phyloP scores from a whole-genome alignment of 495 filamentous ascomycete genomes.

The Tetracladium setigerum region DNA sequence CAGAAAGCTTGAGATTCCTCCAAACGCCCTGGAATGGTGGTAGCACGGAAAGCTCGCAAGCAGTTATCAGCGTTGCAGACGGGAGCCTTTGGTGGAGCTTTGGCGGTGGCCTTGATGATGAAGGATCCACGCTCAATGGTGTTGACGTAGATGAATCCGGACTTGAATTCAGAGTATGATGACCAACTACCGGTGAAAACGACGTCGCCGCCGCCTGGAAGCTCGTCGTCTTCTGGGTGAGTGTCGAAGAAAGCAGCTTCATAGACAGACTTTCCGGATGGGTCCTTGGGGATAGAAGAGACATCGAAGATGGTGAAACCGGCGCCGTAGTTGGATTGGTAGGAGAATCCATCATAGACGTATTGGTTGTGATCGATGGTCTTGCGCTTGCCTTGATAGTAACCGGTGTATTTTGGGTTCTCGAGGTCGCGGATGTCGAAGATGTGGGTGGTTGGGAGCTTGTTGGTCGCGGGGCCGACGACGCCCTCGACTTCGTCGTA shows the following conservation, averaged over 20 bases:
- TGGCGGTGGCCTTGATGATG: slow-evolving; percentile 33
- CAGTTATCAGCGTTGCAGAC: slow-evolving; percentile 17
- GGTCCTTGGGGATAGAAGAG: slow-evolving; percentile 42
- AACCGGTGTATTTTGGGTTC: slow-evolving; percentile 44
- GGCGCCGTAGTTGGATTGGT: slow-evolving; percentile 53
- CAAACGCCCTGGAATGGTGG: slow-evolving; percentile 3
- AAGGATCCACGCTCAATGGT: slow-evolving; percentile 53
- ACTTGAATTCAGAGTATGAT: slow-evolving; percentile 48
- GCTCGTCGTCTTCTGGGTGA: slow-evolving; percentile 50
- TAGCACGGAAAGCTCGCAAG: slow-evolving; percentile 13
- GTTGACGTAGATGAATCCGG: slow-evolving; percentile 49
- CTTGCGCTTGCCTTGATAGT: slow-evolving; percentile 38
- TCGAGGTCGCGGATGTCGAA: slow-evolving; percentile 47
- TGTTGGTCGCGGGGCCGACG: slow-evolving; percentile 35
- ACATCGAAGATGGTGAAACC: slow-evolving; percentile 51
- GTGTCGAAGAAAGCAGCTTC: slow-evolving; percentile 53
- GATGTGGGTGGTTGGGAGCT: slow-evolving; percentile 45
- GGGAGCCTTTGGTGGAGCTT: background rate
- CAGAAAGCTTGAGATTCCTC: slow-evolving; percentile 13
- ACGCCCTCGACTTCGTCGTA: slow-evolving; percentile 43
- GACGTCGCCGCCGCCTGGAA: slow-evolving; percentile 32
- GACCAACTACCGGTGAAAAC: slow-evolving; percentile 55
- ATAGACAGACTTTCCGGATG: slow-evolving; percentile 40
- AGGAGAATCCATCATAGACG: slow-evolving; percentile 41
- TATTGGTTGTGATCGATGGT: slow-evolving; percentile 60